Percentiles rank a stretch among this genome's conserved stretches.
Conservation (phyloP, 1,284 basidiomycete genomes). For the Takashimella tepidaria region DNA sequence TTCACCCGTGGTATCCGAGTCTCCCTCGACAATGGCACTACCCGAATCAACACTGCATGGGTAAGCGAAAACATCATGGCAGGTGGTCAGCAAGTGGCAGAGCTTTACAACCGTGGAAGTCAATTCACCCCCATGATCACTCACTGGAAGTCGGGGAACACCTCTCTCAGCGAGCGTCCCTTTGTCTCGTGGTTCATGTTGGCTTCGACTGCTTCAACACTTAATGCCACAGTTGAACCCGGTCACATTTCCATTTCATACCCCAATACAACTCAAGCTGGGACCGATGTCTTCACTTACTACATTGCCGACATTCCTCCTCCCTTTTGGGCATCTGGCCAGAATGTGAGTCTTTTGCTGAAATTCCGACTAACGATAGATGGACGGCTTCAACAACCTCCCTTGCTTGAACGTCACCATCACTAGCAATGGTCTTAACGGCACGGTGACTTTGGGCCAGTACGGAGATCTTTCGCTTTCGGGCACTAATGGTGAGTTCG, state of each 20-base stretch:
- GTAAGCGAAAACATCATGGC: conserved; percentile 16
- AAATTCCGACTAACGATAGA: background rate
- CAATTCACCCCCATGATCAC: conserved; percentile 18
- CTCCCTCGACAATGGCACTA: conserved; percentile 16
- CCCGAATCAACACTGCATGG: conserved; percentile 14
- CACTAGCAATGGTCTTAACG: conserved; percentile 11
- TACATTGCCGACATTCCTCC: conserved; percentile 16
- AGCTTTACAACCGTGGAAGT: conserved; percentile 1
- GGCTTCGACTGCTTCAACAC: conserved; percentile 6
- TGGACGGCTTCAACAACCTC: conserved; percentile 15
- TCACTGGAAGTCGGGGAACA: conserved; percentile 19
- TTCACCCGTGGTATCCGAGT: conserved; percentile 12
- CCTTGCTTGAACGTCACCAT: conserved; percentile 13
- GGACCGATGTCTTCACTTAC: conserved; percentile 12
- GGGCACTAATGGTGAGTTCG: conserved; percentile 10
- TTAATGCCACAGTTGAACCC: conserved; percentile 16
- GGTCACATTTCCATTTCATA: conserved; percentile 13
- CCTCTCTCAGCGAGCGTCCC: conserved; percentile 6
- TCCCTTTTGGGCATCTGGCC: conserved; percentile 8
- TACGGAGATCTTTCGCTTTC: conserved; percentile 14
- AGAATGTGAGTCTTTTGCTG: conserved; percentile 6
- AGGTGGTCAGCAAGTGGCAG: conserved; percentile 15
- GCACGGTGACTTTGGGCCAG: conserved; percentile 8
- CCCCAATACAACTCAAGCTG: conserved; percentile 14
- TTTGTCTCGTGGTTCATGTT: conserved; percentile 18